Conservation (phyloP, 495 filamentous ascomycete species). For the Clohesyomyces aquaticus region DNA sequence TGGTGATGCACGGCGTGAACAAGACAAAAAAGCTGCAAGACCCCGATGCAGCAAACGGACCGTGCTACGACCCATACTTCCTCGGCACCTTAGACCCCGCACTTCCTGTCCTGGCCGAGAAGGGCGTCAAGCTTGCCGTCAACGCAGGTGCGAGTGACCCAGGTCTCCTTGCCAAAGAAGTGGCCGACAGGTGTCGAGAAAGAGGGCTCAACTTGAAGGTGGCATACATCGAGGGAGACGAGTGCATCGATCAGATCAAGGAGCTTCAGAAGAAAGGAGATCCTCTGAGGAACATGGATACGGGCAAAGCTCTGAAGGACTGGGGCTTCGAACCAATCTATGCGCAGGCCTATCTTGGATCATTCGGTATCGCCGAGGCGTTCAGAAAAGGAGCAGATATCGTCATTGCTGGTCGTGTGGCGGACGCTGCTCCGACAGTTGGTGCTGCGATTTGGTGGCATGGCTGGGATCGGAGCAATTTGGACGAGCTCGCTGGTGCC, state of each 20-base stretch:
- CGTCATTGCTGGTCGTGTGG: conserved; percentile 51
- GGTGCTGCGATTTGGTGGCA: conserved; percentile 51
- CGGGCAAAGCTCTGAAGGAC: conserved; percentile 20
- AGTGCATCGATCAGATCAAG: conserved; percentile 24
- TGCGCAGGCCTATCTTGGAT: conserved; percentile 52
- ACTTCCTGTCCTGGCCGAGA: conserved; percentile 36
- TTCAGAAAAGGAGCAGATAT: conserved; percentile 59
- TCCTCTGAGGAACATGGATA: conserved; percentile 19
- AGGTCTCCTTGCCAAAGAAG: conserved; percentile 21
- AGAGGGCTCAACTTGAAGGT: conserved; percentile 22
- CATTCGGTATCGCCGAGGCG: conserved; percentile 55
- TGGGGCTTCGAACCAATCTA: conserved; percentile 32
- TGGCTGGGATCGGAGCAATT: conserved; percentile 48
- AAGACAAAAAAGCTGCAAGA: conserved; percentile 21
- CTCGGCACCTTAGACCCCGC: conserved; percentile 31
- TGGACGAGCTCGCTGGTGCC: conserved; percentile 56
- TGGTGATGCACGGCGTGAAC: conserved; percentile 40
- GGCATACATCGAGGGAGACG: conserved; percentile 29
- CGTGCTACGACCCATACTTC: conserved; percentile 38
- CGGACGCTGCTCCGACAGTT: conserved; percentile 16
- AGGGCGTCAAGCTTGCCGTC: conserved; percentile 42
- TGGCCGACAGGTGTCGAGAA: conserved; percentile 27
- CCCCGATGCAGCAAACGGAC: conserved; percentile 36
- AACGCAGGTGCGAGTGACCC: conserved; percentile 44
- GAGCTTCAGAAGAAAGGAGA: conserved; percentile 37